Evolutionary conservation across 139 green algal species (phyloP), one percentile per base, ranked within the genome.

Genomic region (Volvox africanus): DNA sequence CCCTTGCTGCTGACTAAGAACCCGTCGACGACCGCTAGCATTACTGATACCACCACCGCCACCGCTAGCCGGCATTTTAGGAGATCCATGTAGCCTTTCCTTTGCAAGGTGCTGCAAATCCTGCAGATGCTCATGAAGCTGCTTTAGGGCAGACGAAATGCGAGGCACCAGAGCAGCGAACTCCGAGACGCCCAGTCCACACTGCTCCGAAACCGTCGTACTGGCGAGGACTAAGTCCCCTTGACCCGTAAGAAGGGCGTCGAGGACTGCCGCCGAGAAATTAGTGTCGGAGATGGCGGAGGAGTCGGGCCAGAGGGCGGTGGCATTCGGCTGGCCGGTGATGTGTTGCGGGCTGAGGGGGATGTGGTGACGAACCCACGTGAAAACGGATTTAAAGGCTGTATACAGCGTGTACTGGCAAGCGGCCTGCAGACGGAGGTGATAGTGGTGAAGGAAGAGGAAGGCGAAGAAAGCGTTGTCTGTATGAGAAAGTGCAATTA

Each of bases 281-380:
- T 62, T 33, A 20, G 67, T n/a, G 61, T 75, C 61, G 35, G 81
- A 26, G 6, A 76, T 21, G 21, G 35, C 24, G n/a, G 37, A 28
- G 21, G 11, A 13, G 62, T 88, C 83, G 3, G 65, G 83, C 83
- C 68, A 80, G 22, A 68, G 67, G 14, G 24, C 83, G 1, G 22
- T 37, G 1, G 67, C 83, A 1, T 32, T 14, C 20, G 83, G 83
- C 83, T 81, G 83, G 20, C 36, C 83, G 20, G 35, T 22, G 24
- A 88, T 37, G 26, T 88, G 19, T 65, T 80, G 67, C 24, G 33
- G 24, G 35, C 5, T 19, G 36, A 80, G 67, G 11, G 83, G 67
- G 30, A 80, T 20, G 67, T 88, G 67, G 67, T 80, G 36, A 13
- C 21, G 14, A 14, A 80, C 83, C 83, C 83, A 88, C 33, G 30